These are phyloP conservation scores for Tetrahymena malaccensis DNA, from an alignment of 73 alveolate genomes.

Conservation along the genomic window DNA sequence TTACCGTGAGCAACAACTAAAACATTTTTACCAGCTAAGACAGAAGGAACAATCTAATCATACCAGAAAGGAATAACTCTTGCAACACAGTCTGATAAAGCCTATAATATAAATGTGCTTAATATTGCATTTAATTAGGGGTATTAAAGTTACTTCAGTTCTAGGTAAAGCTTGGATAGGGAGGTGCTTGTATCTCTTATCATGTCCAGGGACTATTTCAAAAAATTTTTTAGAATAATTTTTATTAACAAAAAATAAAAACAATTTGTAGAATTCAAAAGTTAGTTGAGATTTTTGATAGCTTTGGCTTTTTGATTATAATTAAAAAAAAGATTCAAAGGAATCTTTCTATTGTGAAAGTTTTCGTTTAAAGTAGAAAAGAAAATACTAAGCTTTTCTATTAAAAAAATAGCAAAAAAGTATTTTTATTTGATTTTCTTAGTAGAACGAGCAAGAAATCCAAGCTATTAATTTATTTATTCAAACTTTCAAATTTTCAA, in stretches of 20 bases:
- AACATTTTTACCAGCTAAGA: conserved; percentile 77
- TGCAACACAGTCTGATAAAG: conserved; percentile 74
- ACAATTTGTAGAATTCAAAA: not conserved
- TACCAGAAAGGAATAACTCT: conserved; percentile 96
- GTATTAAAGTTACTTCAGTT: conserved; percentile 55
- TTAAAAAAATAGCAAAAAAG: not conserved
- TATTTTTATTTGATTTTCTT: not conserved
- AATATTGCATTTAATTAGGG: not conserved
- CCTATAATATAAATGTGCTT: not conserved
- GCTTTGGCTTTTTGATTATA: not conserved
- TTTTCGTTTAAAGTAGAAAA: not conserved
- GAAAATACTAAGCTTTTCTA: not conserved
- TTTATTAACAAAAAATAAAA: too few relatives aligned
- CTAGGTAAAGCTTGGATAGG: conserved; percentile 88
- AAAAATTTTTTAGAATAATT: not conserved
- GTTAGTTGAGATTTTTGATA: not conserved
- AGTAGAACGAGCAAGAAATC: not conserved
- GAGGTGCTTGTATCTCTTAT: conserved; percentile 58
- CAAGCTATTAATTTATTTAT: not conserved
- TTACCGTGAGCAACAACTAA: conserved; percentile 97
- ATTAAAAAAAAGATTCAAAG: not conserved
- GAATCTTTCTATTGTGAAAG: too few relatives aligned
- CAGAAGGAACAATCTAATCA: conserved; percentile 78
- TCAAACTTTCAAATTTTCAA: too few relatives aligned
- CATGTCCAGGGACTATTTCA: conserved; percentile 12